Conservation (phyloP, 2,329 filamentous ascomycete species). For the Talaromyces piceae region DNA sequence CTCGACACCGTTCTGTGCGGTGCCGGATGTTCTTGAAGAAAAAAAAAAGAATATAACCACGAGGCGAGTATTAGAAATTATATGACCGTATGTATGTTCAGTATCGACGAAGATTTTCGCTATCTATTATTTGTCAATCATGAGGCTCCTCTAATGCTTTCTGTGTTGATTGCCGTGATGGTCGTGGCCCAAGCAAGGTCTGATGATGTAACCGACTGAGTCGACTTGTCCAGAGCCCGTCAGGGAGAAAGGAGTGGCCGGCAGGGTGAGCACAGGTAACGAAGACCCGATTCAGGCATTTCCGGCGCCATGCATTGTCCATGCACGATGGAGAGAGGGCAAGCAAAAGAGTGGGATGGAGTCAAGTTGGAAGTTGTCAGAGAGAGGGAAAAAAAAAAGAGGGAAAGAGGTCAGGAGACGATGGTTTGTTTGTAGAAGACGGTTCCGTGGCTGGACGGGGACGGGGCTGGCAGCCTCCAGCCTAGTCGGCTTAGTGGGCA, state of each 20-base stretch:
- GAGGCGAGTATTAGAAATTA: not conserved
- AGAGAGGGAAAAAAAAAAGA: not conserved
- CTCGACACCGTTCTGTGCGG: too few relatives aligned
- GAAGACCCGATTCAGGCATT: not conserved
- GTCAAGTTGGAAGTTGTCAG: too few relatives aligned
- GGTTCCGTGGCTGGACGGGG: too few relatives aligned
- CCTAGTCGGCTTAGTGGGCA: too few relatives aligned
- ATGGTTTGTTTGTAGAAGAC: too few relatives aligned
- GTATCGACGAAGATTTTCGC: not conserved
- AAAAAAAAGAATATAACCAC: too few relatives aligned
- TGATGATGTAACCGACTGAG: constrained; percentile 1
- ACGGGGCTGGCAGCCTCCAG: too few relatives aligned
- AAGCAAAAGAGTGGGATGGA: not conserved
- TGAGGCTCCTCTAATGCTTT: not conserved
- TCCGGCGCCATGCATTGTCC: not conserved
- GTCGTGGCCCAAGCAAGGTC: not conserved
- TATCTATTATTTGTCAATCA: not conserved
- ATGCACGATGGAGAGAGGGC: not conserved
- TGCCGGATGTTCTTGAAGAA: too few relatives aligned
- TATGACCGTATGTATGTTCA: not conserved
- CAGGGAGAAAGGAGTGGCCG: not conserved
- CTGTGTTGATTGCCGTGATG: too few relatives aligned
- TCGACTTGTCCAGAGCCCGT: not conserved
- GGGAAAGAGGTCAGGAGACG: not conserved
- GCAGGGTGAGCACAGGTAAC: not conserved